phyloP scores from a whole-genome alignment of 1,284 basidiomycete genomes.

The Stereum hirsutum region DNA sequence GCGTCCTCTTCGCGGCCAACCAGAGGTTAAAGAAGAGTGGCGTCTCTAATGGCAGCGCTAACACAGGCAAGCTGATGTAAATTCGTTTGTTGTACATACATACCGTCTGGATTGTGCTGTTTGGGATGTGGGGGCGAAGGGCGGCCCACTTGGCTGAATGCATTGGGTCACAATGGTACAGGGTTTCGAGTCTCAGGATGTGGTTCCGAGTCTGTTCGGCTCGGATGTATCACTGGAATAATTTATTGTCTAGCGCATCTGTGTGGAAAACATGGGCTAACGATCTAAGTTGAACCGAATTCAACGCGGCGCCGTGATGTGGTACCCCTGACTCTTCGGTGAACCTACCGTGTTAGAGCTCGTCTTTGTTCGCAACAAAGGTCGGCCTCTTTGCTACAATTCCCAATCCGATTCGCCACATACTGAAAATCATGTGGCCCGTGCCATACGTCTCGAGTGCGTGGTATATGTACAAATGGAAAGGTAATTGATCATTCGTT shows the following conservation, averaged over 20 bases:
- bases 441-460: no score
- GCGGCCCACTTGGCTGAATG: not conserved
- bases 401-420: no score
- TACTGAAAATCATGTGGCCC: no score
- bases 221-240: not conserved
- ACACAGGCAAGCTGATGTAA: constrained; percentile 41
- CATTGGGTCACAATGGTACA: not conserved
- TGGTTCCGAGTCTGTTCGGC: not conserved
- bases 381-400: no score
- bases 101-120: not conserved
- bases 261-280: not conserved
- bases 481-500: no score
- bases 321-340: no score
- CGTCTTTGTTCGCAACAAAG: no score
- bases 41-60: constrained; percentile 24
- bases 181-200: not conserved
- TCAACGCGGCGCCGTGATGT: no score
- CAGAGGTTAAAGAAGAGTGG: constrained; percentile 55
- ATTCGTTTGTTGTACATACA: not conserved
- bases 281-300: no score
- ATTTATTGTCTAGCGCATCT: not conserved
- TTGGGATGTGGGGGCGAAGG: not conserved
- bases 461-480: no score
- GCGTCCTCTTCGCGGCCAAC: constrained; percentile 74
- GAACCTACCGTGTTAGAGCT: no score